A percentile compares a stretch with the other conserved stretches of the same genome.
phyloP scores from a whole-genome alignment of 164 flowering plant genomes.

The Litsea cubeba region DNA sequence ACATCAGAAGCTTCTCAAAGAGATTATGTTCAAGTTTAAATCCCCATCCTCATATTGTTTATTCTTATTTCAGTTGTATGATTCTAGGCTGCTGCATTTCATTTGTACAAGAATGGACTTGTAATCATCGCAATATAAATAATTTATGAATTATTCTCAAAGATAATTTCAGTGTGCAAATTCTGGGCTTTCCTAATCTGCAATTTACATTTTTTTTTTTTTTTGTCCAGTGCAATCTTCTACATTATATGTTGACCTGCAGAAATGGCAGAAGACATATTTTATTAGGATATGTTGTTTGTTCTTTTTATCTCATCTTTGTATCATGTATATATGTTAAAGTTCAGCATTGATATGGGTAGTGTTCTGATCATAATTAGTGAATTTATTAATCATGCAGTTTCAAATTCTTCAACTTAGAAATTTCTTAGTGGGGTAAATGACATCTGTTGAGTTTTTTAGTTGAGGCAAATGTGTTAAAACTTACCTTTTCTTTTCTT shows the following conservation, averaged over 20 bases:
- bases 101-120: background rate
- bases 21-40: slow-evolving; percentile 1
- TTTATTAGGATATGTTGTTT: background rate
- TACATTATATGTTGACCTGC: no score
- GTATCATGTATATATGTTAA: no score
- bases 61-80: background rate
- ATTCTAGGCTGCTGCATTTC: background rate
- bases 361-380: background rate
- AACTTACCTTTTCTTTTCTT: no score
- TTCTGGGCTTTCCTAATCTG: background rate
- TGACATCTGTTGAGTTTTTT: no score
- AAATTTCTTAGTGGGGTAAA: no score
- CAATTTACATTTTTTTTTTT: background rate
- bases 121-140: no score
- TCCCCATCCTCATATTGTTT: background rate
- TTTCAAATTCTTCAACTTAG: no score
- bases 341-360: background rate
- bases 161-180: background rate
- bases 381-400: no score
- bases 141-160: background rate
- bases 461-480: no score
- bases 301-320: background rate
- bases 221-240: background rate
- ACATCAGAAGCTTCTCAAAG: slow-evolving; percentile 12
- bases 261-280: background rate